These are phyloP conservation scores for Copromyces sp. DNA, from an alignment of 495 filamentous ascomycete species.

Conservation along the genomic window DNA sequence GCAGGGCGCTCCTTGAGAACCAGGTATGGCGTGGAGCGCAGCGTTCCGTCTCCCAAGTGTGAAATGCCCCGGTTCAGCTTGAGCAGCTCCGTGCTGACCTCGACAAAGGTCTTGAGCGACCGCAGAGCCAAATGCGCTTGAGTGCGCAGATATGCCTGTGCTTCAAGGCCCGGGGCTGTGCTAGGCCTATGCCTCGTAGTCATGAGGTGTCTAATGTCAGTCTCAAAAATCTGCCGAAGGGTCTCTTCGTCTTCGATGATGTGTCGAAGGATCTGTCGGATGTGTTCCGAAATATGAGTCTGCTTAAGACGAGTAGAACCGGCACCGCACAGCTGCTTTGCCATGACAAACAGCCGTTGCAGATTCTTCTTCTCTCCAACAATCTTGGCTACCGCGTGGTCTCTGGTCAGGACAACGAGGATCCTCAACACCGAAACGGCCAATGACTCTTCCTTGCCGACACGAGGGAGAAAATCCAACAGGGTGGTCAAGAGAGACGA, in stretches of 20 bases:
- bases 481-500: conserved; percentile 60
- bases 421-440: conserved; percentile 76
- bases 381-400: conserved; percentile 58
- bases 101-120: conserved; percentile 77
- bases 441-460: conserved; percentile 77
- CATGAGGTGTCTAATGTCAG: conserved; percentile 73
- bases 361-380: conserved; percentile 83
- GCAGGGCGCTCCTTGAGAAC: conserved; percentile 24
- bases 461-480: conserved; percentile 68
- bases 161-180: conserved; percentile 7
- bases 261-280: conserved; percentile 85
- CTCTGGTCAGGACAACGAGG: conserved; percentile 81
- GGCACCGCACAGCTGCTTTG: conserved; percentile 75
- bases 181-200: not conserved
- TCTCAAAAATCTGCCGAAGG: conserved; percentile 83
- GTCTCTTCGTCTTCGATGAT: conserved; percentile 90
- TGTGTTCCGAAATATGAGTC: conserved; percentile 40
- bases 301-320: conserved; percentile 67
- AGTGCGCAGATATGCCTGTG: conserved; percentile 60
- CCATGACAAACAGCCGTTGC: conserved; percentile 84
- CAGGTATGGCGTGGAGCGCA: conserved; percentile 26
- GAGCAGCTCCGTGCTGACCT: conserved; percentile 79
- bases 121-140: conserved; percentile 77
- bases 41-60: conserved; percentile 36
- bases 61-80: conserved; percentile 54